Evolutionary conservation across 805 yeast genomes (phyloP).

Genomic region (Lachancea dasiensis): DNA sequence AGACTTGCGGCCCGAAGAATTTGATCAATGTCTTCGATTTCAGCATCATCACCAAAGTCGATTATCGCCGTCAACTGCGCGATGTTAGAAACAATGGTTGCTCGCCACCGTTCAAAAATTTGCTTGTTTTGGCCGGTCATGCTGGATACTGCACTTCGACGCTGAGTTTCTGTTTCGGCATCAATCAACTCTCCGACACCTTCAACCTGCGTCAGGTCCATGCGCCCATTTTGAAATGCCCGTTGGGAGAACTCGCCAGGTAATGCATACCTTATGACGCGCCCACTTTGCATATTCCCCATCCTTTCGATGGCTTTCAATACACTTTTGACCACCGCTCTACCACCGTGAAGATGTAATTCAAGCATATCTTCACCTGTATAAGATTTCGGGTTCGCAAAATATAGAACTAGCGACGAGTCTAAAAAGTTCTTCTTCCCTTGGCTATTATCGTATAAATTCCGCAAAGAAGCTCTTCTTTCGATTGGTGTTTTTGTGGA

Average conservation of each 20-base stretch:
- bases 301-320: conserved; percentile 51
- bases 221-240: conserved; percentile 76
- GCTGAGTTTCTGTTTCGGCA: conserved; percentile 89
- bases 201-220: conserved; percentile 86
- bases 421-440: conserved; percentile 47
- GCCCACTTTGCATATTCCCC: conserved; percentile 38
- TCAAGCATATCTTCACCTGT: conserved; percentile 93
- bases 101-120: conserved; percentile 61
- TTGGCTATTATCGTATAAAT: conserved; percentile 40
- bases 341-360: conserved; percentile 91
- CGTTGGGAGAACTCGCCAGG: conserved; percentile 88
- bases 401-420: conserved; percentile 66
- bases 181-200: conserved; percentile 84
- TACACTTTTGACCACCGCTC: conserved; percentile 70
- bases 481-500: conserved; percentile 37
- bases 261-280: conserved; percentile 71
- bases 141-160: conserved; percentile 66
- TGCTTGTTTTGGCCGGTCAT: conserved; percentile 61
- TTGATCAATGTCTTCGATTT: conserved; percentile 55
- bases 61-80: conserved; percentile 82
- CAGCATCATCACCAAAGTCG: conserved; percentile 94
- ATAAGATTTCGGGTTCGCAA: conserved; percentile 68
- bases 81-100: conserved; percentile 52
- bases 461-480: conserved; percentile 53
- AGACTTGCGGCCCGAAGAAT: conserved; percentile 46